A percentile compares a stretch with the other conserved stretches of the same genome.
These are phyloP conservation scores for Trichoderma oligosporum DNA, from an alignment of 2,329 filamentous ascomycete species.

Conservation along the genomic window DNA sequence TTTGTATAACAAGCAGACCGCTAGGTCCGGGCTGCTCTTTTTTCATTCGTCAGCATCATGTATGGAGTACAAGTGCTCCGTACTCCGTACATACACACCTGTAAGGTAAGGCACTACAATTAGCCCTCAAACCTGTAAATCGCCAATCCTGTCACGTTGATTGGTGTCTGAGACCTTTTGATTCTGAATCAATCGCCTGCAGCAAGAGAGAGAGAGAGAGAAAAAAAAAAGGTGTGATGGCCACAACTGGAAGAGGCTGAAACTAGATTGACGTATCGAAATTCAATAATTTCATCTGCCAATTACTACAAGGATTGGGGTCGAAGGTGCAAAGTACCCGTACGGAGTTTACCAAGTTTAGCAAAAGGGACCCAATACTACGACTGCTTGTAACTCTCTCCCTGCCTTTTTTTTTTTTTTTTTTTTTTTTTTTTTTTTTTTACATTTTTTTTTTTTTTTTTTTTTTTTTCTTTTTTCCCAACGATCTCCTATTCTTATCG, in stretches of 20 bases:
- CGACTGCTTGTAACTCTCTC: too few species aligned
- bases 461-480: too few species aligned
- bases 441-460: too few species aligned
- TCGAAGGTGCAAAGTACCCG: background rate
- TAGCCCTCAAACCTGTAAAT: slow-evolving; percentile 7
- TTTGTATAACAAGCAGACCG: slow-evolving; percentile 10
- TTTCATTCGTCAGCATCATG: background rate
- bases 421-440: too few species aligned
- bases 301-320: background rate
- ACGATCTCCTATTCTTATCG: slow-evolving; percentile 17
- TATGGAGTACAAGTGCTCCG: background rate
- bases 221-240: background rate
- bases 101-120: background rate
- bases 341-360: too few species aligned
- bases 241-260: slow-evolving; percentile 10
- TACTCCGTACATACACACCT: background rate
- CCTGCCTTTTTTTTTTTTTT: too few species aligned
- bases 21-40: background rate
- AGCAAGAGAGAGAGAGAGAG: background rate
- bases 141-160: slow-evolving; percentile 6
- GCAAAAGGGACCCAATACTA: background rate
- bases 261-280: slow-evolving; percentile 4
- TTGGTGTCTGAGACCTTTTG: background rate
- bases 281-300: background rate
- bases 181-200: slow-evolving; percentile 6